These are phyloP conservation scores for Eimeria acervulina DNA, from an alignment of 169 alveolate genomes.

Conservation along the genomic window DNA sequence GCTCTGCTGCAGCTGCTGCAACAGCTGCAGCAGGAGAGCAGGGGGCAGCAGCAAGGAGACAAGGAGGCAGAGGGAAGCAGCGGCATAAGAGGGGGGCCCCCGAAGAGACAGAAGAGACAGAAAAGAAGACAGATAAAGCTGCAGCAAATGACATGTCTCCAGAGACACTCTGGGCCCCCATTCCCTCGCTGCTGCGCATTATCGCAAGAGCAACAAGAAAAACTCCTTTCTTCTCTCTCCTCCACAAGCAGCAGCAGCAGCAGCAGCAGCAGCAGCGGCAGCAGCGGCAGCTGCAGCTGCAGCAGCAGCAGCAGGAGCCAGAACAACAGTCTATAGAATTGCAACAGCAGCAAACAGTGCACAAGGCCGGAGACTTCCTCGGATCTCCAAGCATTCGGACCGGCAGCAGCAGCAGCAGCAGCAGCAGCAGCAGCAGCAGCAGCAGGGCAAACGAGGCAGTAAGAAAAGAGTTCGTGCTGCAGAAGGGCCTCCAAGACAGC, in stretches of 20 bases:
- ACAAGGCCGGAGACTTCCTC: slow-evolving; percentile 1
- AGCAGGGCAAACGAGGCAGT: neutral
- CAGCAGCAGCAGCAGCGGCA: neutral
- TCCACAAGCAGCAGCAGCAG: neutral
- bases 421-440: slow-evolving; percentile 39
- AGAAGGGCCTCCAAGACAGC: neutral
- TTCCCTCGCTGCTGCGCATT: slow-evolving; percentile 22
- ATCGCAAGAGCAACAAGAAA: slow-evolving; percentile 10
- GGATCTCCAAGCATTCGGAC: neutral
- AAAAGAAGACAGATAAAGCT: neutral
- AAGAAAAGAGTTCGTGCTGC: neutral
- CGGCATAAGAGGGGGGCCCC: neutral
- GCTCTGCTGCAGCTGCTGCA: neutral
- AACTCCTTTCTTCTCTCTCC: neutral
- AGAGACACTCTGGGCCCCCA: neutral
- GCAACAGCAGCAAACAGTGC: neutral
- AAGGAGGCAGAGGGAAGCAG: neutral
- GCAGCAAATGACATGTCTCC: neutral
- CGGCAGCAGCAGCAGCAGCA: slow-evolving; percentile 12
- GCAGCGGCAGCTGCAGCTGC: slow-evolving; percentile 6
- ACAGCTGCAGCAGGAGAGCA: neutral
- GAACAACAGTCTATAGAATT: neutral
- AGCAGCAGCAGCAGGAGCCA: slow-evolving; percentile 21
- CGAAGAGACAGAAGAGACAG: neutral
- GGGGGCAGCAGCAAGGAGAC: neutral